phyloP scores from a whole-genome alignment of 1,284 basidiomycete genomes.

The Papiliotrema nemorosa region DNA sequence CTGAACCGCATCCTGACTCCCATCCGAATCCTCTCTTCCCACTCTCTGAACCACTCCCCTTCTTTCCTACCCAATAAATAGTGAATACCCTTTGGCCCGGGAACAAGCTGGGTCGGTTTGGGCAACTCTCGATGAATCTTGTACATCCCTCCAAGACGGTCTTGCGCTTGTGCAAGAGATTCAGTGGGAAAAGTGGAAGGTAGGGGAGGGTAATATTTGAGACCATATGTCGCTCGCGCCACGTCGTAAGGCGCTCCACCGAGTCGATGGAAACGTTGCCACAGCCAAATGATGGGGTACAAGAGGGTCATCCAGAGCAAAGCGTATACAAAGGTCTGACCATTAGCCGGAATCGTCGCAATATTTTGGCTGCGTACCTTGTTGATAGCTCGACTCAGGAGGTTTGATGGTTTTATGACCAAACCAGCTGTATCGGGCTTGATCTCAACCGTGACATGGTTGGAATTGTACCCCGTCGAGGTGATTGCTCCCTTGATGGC shows the following conservation, averaged over 20 bases:
- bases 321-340: conserved; percentile 59
- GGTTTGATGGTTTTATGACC: conserved; percentile 61
- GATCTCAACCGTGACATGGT: conserved; percentile 55
- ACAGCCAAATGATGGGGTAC: conserved; percentile 71
- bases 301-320: conserved; percentile 62
- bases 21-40: conserved; percentile 64
- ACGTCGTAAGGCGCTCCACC: conserved; percentile 34
- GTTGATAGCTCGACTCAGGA: conserved; percentile 59
- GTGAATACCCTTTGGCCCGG: conserved; percentile 44
- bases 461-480: conserved; percentile 57
- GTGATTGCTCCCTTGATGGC: conserved; percentile 57
- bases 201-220: conserved; percentile 41
- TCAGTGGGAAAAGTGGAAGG: conserved; percentile 38
- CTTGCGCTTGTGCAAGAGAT: conserved; percentile 23
- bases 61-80: conserved; percentile 59
- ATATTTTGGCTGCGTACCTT: conserved; percentile 42
- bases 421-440: conserved; percentile 52
- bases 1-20: conserved; percentile 51
- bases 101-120: conserved; percentile 15
- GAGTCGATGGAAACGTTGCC: conserved; percentile 30
- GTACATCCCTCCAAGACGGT: conserved; percentile 30
- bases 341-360: background rate
- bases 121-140: conserved; percentile 42
- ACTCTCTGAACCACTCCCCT: conserved; percentile 70
- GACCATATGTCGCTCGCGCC: conserved; percentile 20